Evolutionary conservation across 1,284 basidiomycete species (phyloP), one percentile per base, ranked within the genome.

Genomic region (Cutaneotrichosporon cutaneum): DNA sequence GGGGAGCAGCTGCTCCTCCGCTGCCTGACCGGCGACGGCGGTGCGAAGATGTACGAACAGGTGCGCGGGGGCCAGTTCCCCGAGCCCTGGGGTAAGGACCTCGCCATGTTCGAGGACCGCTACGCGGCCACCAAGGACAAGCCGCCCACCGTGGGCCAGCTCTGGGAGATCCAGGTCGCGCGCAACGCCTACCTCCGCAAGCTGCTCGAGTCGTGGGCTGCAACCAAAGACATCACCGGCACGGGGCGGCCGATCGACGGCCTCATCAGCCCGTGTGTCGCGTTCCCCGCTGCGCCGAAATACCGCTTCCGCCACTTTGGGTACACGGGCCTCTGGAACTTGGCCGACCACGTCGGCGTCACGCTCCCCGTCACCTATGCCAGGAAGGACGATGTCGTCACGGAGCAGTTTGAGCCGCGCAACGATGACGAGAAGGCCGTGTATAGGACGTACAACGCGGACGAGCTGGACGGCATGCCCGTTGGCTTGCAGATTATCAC

Each of bases 401-500:
- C 81, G 66, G 75, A 77, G 21, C 71, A 79, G 2, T 78, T 82
- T 55, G 66, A 73, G 21, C 86, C 86, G 69, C 75, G 83, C 35
- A 79, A 76, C 26, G 67, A 75, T 0, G 55, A 67, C 5, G 87
- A 89, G 69, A 75, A 81, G 70, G 56, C 48, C 4, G 73, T 82
- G 42, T 56, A 48, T 11, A 13, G 18, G 16, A 50, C 26, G 14
- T 54, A 88, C 68, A 78, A 85, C 48, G 85, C 87, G 0, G 79
- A 81, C 26, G 78, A 77, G 6, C 86, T 84, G 67, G 79, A 81
- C 61, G 82, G 84, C 64, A 85, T 84, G 2, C 89, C 89, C 0
- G 80, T 90, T 7, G 78, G 82, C 24, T 72, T 90, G 24, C 89
- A 90, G 69, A 71, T 89, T 10, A 81, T 88, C 2, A 87, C 85